Percentiles rank a stretch among this genome's conserved stretches.
These are phyloP conservation scores for Jackrogersella minutella DNA, from an alignment of 495 filamentous ascomycete genomes.

Conservation along the genomic window DNA sequence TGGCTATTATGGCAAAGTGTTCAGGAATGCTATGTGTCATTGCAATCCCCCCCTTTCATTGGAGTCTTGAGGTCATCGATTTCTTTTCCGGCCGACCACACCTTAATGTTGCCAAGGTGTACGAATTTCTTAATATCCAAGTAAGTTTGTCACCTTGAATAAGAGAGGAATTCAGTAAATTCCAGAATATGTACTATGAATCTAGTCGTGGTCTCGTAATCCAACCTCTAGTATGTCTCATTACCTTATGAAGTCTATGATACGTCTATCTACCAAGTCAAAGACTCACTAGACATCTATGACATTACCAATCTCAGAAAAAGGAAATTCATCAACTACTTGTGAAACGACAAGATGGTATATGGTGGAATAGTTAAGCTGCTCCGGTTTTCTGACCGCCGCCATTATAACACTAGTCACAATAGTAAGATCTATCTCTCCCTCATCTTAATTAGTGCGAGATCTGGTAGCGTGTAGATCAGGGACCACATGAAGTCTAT, in stretches of 20 bases:
- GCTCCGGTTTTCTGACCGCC: background rate
- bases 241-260: background rate
- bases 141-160: no score
- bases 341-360: background rate
- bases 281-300: background rate
- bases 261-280: background rate
- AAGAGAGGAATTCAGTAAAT: no score
- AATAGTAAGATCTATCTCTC: constrained; percentile 9
- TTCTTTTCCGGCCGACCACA: background rate
- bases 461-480: constrained; percentile 12
- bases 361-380: background rate
- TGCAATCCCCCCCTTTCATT: background rate
- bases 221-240: background rate
- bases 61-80: constrained; percentile 29
- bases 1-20: constrained; percentile 41
- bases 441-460: constrained; percentile 10
- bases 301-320: background rate
- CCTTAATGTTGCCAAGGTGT: background rate
- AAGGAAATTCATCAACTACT: background rate
- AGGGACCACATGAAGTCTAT: constrained; percentile 16
- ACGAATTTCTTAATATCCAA: background rate
- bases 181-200: background rate
- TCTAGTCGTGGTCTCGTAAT: background rate
- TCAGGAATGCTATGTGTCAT: constrained; percentile 46
- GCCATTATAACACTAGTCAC: background rate